A percentile compares a stretch with the other conserved stretches of the same genome.
Conservation (phyloP, 2,329 filamentous ascomycete genomes). For the Talaromyces sp. region DNA sequence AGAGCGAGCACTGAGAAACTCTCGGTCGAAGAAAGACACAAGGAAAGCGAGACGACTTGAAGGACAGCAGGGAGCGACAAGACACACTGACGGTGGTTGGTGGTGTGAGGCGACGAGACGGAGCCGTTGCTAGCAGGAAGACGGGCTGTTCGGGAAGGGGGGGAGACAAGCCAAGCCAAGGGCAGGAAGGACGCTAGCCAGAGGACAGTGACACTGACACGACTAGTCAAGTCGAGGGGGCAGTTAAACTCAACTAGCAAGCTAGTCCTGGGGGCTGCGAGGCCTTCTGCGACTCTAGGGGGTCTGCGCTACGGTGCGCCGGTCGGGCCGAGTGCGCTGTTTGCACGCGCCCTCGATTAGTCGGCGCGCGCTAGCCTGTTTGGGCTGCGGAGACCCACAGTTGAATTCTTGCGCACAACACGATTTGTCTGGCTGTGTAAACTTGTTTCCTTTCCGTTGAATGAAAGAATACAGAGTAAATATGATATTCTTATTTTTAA, state of each 20-base stretch:
- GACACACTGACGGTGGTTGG: not conserved
- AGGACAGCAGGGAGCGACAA: constrained; percentile 1
- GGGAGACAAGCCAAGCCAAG: not conserved
- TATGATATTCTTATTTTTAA: not conserved
- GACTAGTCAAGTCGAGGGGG: not conserved
- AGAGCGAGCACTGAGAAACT: not conserved
- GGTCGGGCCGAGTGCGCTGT: not conserved
- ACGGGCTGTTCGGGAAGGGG: not conserved
- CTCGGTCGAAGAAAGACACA: not conserved
- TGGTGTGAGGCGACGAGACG: not conserved
- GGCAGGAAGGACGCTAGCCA: not conserved
- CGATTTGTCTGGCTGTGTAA: not conserved
- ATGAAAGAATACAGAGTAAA: not conserved
- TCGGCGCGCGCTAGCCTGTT: not conserved
- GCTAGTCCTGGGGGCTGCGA: not conserved
- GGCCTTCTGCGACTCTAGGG: not conserved
- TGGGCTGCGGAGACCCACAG: not conserved
- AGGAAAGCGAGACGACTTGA: not conserved
- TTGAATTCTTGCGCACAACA: not conserved
- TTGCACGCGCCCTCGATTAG: not conserved
- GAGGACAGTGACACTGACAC: not conserved
- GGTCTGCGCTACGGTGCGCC: not conserved
- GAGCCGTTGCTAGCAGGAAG: not conserved
- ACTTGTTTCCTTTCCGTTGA: too few relatives aligned
- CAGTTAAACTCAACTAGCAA: not conserved